phyloP scores from a whole-genome alignment of 345 rosid species.

The Brassica cretica region DNA sequence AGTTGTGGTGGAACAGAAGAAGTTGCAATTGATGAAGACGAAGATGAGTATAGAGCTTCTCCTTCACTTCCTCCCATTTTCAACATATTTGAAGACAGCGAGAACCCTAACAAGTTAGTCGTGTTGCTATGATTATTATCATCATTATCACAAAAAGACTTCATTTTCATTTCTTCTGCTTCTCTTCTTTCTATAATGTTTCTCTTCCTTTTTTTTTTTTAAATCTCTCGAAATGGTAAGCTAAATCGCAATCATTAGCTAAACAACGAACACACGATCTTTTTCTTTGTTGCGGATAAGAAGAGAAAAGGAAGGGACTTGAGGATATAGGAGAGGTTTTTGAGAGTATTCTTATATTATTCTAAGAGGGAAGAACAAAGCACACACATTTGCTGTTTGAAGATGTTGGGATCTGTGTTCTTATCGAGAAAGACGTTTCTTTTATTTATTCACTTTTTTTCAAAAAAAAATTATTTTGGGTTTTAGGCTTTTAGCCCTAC shows the following conservation, averaged over 20 bases:
- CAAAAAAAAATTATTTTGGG: neutral
- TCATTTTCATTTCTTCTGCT: constrained; percentile 43
- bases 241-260: constrained; percentile 67
- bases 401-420: constrained; percentile 93
- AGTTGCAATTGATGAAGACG: constrained; percentile 38
- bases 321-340: constrained; percentile 26
- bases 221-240: constrained; percentile 14
- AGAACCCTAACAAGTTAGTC: constrained; percentile 72
- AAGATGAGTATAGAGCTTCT: constrained; percentile 34
- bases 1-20: constrained; percentile 36
- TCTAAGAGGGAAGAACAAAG: constrained; percentile 39
- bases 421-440: constrained; percentile 74
- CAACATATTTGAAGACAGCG: constrained; percentile 64
- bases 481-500: constrained; percentile 36
- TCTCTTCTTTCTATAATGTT: constrained; percentile 30
- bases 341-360: constrained; percentile 24
- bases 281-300: constrained; percentile 39
- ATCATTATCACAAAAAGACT: constrained; percentile 62
- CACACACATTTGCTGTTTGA: constrained; percentile 59
- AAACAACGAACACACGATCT: constrained; percentile 23
- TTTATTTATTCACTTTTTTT: constrained; percentile 9
- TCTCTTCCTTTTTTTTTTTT: neutral
- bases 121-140: constrained; percentile 38
- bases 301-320: constrained; percentile 47
- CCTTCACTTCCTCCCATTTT: constrained; percentile 55